A percentile compares a stretch with the other conserved stretches of the same genome.
These are phyloP conservation scores for Cocos nucifera DNA, from an alignment of 176 grass and related monocot genomes.

Conservation along the genomic window DNA sequence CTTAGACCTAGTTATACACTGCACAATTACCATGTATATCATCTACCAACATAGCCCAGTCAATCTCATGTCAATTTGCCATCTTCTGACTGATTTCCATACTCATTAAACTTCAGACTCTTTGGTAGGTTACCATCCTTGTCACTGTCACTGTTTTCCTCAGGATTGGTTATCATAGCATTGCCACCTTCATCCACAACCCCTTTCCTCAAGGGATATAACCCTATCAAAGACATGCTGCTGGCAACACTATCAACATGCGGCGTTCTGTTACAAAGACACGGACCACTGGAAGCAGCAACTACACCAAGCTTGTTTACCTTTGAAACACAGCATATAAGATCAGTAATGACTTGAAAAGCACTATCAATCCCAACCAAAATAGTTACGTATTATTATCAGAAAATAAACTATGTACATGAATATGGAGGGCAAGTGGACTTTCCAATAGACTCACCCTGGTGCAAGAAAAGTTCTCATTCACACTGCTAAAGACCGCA, in stretches of 20 bases:
- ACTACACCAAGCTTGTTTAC: conserved; percentile 26
- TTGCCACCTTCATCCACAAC: conserved; percentile 10
- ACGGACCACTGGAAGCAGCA: conserved; percentile 5
- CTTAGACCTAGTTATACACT: conserved; percentile 6
- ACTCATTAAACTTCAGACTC: conserved; percentile 1
- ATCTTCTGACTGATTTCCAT: background rate
- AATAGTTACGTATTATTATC: background rate
- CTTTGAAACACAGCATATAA: conserved; percentile 19
- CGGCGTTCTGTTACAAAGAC: conserved; percentile 13
- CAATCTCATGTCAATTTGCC: background rate
- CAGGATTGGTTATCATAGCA: background rate
- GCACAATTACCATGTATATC: conserved; percentile 13
- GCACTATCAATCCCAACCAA: background rate
- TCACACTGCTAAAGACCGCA: conserved; percentile 22
- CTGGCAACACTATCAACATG: conserved; percentile 28
- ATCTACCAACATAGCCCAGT: background rate
- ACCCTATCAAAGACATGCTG: conserved; percentile 15
- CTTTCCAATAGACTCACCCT: conserved; percentile 27
- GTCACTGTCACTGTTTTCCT: background rate
- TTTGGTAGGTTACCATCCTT: conserved; percentile 14
- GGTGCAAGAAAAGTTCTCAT: conserved; percentile 20
- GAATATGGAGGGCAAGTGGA: background rate
- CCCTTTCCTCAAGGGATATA: conserved; percentile 22
- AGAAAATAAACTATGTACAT: background rate
- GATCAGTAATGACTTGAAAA: conserved; percentile 9